These are phyloP conservation scores for Aurifilum marmelostoma DNA, from an alignment of 2,329 filamentous ascomycete genomes.

Conservation along the genomic window DNA sequence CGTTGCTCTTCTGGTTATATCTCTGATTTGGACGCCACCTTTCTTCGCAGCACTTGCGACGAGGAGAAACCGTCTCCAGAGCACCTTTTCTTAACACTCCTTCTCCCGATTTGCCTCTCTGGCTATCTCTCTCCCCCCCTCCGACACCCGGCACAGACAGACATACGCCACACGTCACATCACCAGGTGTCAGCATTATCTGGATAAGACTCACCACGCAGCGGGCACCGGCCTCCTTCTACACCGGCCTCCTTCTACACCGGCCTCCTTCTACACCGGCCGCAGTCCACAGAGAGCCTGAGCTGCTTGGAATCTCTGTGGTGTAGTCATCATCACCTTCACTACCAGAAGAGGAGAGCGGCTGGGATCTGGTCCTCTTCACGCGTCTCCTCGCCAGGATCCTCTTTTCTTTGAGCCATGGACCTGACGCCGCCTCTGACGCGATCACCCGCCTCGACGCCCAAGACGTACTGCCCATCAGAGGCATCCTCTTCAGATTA, in stretches of 20 bases:
- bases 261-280: neutral
- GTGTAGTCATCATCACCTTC: neutral
- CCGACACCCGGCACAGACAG: neutral
- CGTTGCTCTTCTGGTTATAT: neutral
- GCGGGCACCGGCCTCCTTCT: neutral
- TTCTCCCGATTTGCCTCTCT: neutral
- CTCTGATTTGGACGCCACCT: neutral
- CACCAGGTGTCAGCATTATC: neutral
- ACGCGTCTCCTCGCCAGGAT: neutral
- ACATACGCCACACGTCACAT: neutral
- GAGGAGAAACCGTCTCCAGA: neutral
- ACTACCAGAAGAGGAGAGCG: neutral
- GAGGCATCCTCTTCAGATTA: constrained; percentile 49
- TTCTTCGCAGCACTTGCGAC: neutral
- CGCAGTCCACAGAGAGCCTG: neutral
- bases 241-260: neutral
- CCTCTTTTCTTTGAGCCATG: constrained; percentile 41
- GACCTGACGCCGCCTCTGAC: constrained; percentile 54
- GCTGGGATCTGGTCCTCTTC: neutral
- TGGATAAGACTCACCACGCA: neutral
- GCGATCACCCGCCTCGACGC: constrained; percentile 47
- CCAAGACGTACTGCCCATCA: constrained; percentile 49
- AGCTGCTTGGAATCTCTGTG: neutral
- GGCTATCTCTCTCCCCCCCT: neutral
- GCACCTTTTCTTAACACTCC: neutral